Base-by-base conservation (phyloP, 805 yeast genomes). In the Schizosaccharomyces lindneri region DNA sequence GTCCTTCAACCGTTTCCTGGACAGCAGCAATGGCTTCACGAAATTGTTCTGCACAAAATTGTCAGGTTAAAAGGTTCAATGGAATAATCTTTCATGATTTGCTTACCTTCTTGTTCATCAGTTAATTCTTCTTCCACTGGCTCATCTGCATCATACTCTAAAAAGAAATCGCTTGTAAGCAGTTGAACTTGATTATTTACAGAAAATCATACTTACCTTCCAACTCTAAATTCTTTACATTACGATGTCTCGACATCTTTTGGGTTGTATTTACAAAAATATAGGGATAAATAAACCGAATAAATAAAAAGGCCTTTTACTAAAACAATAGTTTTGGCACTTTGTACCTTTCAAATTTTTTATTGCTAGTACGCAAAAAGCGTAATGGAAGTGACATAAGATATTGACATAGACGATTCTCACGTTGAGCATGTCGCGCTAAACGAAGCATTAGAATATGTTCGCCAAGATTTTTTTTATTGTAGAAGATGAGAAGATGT, bases 1-100 rank as follows among this genome's bases (percentile, higher is more conserved):
- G 74, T 43, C 75, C 71, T 15, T 63, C 65, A 2, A 69, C 61
- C 3, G 64, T 32, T 4, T 63, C 61, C 31, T 64, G 65, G 57
- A 67, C 70, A 32, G 62, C 59, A 3, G 62, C 66, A 24, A 66
- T 62, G 43, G 69, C 68, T 13, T 64, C 62, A 41, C 63, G 62
- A 61, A 68, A 63, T 51, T 68, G 66, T 59, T 64, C 68, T 66
- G 66, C 68, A 21, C n/a, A 51, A 46, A 9, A 5, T 1, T 51
- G 36, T 24, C 9, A 21, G 31, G 11, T 24, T 27, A 9, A n/a
- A n/a, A 2, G 27, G 11, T 24, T 27, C 4, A n/a, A n/a, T 15
- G 27, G 13, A 51, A 24, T 24, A 29, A 1, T 17, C 9, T 1
- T 29, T 24, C 21, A 6, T 9, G 7, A 29, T 24, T 17, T 24